Conservation (phyloP, 106 monocot genomes). For the Dendrobium catenatum region DNA sequence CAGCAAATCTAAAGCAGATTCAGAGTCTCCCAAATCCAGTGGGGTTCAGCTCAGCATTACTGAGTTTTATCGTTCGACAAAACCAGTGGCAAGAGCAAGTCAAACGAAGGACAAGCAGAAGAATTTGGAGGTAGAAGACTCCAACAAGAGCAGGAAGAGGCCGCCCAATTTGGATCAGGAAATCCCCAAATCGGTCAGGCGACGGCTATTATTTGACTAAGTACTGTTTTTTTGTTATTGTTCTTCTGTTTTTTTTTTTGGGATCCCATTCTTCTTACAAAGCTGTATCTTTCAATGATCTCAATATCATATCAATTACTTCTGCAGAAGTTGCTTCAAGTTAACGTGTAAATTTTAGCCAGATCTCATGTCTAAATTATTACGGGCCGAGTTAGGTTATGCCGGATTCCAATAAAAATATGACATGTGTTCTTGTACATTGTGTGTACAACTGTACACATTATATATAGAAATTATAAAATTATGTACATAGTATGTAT, state of each 20-base stretch:
- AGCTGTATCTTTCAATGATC: background rate
- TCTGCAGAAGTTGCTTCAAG: too few species aligned
- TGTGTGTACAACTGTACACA: too few species aligned
- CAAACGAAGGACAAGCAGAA: constrained; percentile 13
- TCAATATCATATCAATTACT: background rate
- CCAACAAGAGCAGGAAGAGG: constrained; percentile 13
- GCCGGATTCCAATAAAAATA: too few species aligned
- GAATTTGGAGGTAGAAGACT: constrained; percentile 2
- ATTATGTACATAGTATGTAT: too few species aligned
- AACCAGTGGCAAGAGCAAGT: constrained; percentile 19
- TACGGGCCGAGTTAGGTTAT: too few species aligned
- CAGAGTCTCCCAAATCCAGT: constrained; percentile 26
- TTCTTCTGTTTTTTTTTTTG: background rate
- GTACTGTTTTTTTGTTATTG: background rate
- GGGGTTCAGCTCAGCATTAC: constrained; percentile 76
- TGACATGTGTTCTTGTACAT: too few species aligned
- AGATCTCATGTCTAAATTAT: too few species aligned
- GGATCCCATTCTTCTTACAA: too few species aligned
- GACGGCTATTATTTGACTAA: constrained; percentile 74
- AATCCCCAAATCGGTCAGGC: constrained; percentile 48
- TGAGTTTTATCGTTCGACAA: constrained; percentile 74
- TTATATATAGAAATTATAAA: too few species aligned
- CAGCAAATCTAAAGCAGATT: constrained; percentile 7
- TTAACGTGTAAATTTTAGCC: too few species aligned
- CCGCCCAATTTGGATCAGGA: constrained; percentile 23